phyloP scores from a whole-genome alignment of 73 alveolate genomes.

The Paraurostyla sp. region DNA sequence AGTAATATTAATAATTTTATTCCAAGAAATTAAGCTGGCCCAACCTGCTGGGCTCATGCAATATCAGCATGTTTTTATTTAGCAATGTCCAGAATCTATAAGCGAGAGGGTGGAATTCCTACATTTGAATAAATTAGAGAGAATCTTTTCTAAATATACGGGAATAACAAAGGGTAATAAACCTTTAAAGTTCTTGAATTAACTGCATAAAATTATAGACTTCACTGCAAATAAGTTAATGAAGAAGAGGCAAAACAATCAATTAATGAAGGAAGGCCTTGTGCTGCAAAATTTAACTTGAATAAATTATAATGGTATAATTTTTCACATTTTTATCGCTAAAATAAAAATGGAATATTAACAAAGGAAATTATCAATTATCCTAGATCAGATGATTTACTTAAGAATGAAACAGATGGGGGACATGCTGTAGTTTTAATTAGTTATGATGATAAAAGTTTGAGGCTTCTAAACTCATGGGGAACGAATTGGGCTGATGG shows the following conservation, averaged over 20 bases:
- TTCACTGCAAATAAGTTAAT: neutral
- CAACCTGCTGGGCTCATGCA: slow-evolving; percentile 19
- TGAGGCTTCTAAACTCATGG: neutral
- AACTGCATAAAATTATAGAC: neutral
- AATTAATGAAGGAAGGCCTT: neutral
- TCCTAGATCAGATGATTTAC: neutral
- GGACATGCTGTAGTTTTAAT: neutral
- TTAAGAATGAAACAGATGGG: neutral
- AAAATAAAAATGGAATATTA: neutral
- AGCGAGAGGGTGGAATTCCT: neutral
- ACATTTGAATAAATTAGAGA: neutral
- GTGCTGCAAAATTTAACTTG: neutral
- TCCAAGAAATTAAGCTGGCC: neutral
- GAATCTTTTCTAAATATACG: neutral
- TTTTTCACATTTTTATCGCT: neutral
- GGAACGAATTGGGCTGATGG: neutral
- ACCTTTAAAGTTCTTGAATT: neutral
- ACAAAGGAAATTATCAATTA: neutral
- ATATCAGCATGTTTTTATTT: neutral
- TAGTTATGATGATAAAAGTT: neutral
- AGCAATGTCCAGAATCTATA: neutral
- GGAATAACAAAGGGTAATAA: neutral
- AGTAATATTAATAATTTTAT: neutral
- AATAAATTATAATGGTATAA: neutral
- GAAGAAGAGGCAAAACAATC: neutral